Evolutionary conservation across 208 protist genomes (phyloP), one percentile per base, ranked within the genome.

Genomic region (Acanthamoeba castellanii): DNA sequence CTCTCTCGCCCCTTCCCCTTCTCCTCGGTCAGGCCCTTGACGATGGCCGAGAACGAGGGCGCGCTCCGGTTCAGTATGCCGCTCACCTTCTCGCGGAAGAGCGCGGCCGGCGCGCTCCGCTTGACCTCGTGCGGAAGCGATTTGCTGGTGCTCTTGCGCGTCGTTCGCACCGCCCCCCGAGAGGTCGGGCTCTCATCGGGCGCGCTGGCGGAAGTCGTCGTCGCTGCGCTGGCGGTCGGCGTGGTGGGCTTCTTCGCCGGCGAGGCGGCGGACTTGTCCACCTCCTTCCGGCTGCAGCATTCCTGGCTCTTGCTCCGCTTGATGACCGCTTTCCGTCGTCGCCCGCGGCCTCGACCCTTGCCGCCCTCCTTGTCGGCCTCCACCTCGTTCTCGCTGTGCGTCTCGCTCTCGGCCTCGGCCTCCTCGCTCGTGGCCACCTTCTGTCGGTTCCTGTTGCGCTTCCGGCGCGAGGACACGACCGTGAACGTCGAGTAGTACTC

Each of bases 291-390:
- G n/a, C 50, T 70, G 84, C 84, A 90, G 25, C 84, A 90, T 18
- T 90, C 84, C 84, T 90, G 84, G 45, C 84, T 90, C 84, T 90
- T 90, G 84, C 84, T 90, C 7, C 84, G 84, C 59, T 90, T 90
- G 27, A 90, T 90, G 25, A 68, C 84, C 7, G 74, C 74, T 27
- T 82, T 82, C 11, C 74, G 74, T 42, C 74, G 32, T 42, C 74
- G 74, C 20, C 74, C 74, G 37, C 74, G 74, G 6, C 74, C 74
- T 0, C 74, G 74, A 14, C 37, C 74, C 37, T 82, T 82, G 37
- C 27, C 37, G 32, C 37, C 74, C 22, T 82, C 74, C 37, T 82
- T 82, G 16, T 82, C 74, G 37, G 42, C 42, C 22, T 82, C 74
- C 37, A 34, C 74, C 74, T 82, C 74, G 42, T 82, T 82, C 37